Evolutionary conservation across 495 filamentous ascomycete species (phyloP).

Genomic region (Tuber microsphaerosporum): DNA sequence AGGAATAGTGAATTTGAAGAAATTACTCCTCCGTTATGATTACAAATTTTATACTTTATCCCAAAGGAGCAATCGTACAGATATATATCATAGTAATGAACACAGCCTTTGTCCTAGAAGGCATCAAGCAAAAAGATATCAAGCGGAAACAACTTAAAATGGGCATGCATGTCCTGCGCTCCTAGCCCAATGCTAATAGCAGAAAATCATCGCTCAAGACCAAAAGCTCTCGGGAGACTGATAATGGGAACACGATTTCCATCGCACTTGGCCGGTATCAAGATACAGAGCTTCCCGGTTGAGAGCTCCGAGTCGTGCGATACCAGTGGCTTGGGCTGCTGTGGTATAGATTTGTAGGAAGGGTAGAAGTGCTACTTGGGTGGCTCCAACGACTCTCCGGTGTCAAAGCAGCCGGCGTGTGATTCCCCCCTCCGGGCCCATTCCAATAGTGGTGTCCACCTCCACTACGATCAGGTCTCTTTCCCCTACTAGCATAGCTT

Average conservation of each 20-base stretch:
- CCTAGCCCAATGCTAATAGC: background rate
- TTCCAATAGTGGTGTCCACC: background rate
- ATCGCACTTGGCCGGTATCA: background rate
- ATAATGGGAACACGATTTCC: background rate
- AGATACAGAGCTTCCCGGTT: background rate
- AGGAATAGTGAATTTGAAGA: background rate
- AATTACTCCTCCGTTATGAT: background rate
- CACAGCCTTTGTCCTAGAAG: background rate
- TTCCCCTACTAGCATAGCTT: background rate
- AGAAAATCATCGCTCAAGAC: background rate
- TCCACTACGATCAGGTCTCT: background rate
- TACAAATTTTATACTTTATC: background rate
- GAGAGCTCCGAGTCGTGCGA: background rate
- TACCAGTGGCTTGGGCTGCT: background rate
- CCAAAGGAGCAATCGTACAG: background rate
- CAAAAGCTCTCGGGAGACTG: background rate
- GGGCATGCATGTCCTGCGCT: background rate
- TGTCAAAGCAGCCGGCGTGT: background rate
- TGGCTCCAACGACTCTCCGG: background rate
- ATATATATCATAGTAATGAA: background rate
- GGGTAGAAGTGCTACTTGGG: background rate
- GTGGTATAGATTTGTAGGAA: background rate
- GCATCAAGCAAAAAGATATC: background rate
- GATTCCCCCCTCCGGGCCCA: background rate
- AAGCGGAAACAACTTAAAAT: background rate